A percentile compares a stretch with the other conserved stretches of the same genome.
Conservation (phyloP, 176 grass and related monocot species). For the Panicum miliaceum region DNA sequence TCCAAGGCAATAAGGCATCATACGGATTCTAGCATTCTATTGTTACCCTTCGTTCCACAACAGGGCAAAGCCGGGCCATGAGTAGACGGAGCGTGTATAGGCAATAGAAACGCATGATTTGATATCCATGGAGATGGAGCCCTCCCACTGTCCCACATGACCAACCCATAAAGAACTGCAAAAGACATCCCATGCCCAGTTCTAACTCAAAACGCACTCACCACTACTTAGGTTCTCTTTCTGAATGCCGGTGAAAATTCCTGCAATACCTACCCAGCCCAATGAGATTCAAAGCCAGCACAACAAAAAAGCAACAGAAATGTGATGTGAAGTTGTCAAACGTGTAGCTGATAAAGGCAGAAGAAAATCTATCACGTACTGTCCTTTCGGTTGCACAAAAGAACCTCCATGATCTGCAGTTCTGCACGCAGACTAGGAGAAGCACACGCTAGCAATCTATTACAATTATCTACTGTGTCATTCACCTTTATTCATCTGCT, state of each 20-base stretch:
- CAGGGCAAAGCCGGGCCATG: background rate
- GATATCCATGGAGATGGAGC: conserved; percentile 5
- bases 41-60: background rate
- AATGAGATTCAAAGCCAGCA: conserved; percentile 11
- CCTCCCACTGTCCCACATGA: background rate
- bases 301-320: conserved; percentile 13
- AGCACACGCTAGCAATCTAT: background rate
- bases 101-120: background rate
- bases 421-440: background rate
- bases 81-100: background rate
- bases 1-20: no score
- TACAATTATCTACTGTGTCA: background rate
- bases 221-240: conserved; percentile 14
- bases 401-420: background rate
- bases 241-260: background rate
- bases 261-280: background rate
- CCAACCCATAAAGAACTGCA: background rate
- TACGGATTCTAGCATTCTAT: background rate
- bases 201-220: conserved; percentile 4
- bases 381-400: background rate
- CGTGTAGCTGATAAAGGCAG: background rate
- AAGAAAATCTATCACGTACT: background rate
- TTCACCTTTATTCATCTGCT: background rate
- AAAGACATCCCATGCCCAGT: background rate
- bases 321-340: conserved; percentile 4